Evolutionary conservation across 805 yeast genomes (phyloP).

Genomic region (Candida awuae): DNA sequence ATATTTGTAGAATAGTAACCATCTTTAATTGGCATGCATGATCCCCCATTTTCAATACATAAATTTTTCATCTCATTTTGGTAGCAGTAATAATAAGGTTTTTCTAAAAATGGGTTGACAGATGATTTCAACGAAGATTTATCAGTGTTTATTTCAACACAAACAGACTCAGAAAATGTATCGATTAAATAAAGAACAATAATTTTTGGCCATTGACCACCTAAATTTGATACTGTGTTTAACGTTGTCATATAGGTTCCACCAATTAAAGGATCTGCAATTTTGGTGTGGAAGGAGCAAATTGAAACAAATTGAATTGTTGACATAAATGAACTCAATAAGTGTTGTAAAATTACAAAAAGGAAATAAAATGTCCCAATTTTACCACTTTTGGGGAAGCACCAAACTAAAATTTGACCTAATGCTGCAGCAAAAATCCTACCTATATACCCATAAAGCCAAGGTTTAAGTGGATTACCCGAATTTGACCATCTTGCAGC

Average conservation of each 20-base stretch:
- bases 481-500: conserved; percentile 94
- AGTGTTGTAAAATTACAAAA: conserved; percentile 73
- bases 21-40: conserved; percentile 48
- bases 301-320: conserved; percentile 93
- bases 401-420: conserved; percentile 65
- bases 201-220: conserved; percentile 97
- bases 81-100: conserved; percentile 26
- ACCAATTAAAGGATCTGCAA: conserved; percentile 93
- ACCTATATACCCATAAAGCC: conserved; percentile 84
- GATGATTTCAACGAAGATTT: conserved; percentile 2
- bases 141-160: conserved; percentile 35
- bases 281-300: conserved; percentile 89
- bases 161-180: conserved; percentile 57
- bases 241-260: conserved; percentile 97
- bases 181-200: conserved; percentile 76
- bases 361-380: conserved; percentile 51
- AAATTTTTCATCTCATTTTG: conserved; percentile 31
- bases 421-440: conserved; percentile 65
- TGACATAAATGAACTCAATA: conserved; percentile 82
- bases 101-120: conserved; percentile 20
- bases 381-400: conserved; percentile 53
- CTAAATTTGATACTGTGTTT: conserved; percentile 85
- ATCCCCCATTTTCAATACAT: conserved; percentile 52
- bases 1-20: conserved; percentile 80
- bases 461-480: conserved; percentile 67